Percentiles rank a stretch among this genome's conserved stretches.
These are phyloP conservation scores for Fusarium napiforme DNA, from an alignment of 2,329 filamentous ascomycete species.

Conservation along the genomic window DNA sequence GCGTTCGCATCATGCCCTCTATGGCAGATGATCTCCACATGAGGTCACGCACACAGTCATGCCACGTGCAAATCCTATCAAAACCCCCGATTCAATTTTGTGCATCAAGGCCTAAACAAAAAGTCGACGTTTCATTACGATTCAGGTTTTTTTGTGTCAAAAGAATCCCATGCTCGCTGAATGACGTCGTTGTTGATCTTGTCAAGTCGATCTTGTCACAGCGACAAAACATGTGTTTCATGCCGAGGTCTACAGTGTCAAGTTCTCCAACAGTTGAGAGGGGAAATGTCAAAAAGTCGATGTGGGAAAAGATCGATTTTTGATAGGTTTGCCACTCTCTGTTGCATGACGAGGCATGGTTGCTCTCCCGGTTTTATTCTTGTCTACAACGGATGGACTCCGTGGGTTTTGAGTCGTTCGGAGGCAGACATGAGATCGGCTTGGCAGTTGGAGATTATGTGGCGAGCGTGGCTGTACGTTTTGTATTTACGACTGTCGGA, in stretches of 20 bases:
- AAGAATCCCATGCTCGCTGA: conserved; percentile 1
- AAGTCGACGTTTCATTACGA: conserved; percentile 14
- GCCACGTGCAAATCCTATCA: conserved; percentile 22
- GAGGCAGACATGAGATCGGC: neutral
- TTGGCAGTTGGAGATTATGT: neutral
- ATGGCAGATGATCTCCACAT: conserved; percentile 42
- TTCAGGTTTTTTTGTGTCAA: neutral
- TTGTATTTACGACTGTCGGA: neutral
- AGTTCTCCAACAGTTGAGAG: neutral
- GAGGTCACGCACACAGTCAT: conserved; percentile 38
- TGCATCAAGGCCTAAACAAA: neutral
- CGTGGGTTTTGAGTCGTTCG: neutral
- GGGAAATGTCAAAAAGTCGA: neutral
- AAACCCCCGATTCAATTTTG: conserved; percentile 1
- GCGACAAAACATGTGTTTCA: neutral
- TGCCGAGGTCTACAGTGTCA: neutral
- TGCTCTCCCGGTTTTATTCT: conserved; percentile 9
- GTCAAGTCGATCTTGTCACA: conserved; percentile 9
- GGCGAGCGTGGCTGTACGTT: neutral
- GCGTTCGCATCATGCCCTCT: conserved; percentile 31
- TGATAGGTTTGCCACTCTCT: conserved; percentile 3
- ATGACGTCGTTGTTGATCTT: conserved; percentile 23
- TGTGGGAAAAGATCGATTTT: neutral
- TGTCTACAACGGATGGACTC: neutral
- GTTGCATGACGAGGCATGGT: neutral